Conservation (phyloP, 192 early-diverging fungal genomes). For the Pecoramyces ruminantium region DNA sequence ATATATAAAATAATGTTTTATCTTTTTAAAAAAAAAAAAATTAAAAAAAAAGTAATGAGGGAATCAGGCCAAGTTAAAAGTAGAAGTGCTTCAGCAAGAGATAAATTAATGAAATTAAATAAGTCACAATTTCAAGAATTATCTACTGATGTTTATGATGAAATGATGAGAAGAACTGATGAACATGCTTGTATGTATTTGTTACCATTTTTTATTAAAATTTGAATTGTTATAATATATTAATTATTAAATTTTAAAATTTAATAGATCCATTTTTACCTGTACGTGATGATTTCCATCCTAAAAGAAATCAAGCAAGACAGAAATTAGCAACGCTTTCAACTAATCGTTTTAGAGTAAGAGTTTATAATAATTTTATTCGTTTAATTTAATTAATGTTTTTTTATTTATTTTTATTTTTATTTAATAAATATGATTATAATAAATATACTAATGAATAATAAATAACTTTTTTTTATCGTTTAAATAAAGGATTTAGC, state of each 20-base stretch:
- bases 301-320: constrained; percentile 88
- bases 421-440: too few species aligned
- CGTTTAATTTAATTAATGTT: too few species aligned
- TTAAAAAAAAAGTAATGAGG: neutral
- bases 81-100: constrained; percentile 28
- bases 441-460: too few species aligned
- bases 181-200: constrained; percentile 30
- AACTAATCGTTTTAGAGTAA: constrained; percentile 49
- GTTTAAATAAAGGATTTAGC: constrained; percentile 65
- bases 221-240: too few species aligned
- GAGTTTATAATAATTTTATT: neutral
- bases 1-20: too few species aligned
- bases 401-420: too few species aligned
- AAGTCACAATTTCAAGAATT: constrained; percentile 83
- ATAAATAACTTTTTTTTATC: too few species aligned
- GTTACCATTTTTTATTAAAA: neutral
- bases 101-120: constrained; percentile 63
- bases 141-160: constrained; percentile 91
- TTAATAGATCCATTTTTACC: constrained; percentile 58
- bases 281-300: constrained; percentile 76
- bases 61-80: neutral
- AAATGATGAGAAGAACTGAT: constrained; percentile 55
- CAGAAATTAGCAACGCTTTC: constrained; percentile 91
- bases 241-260: neutral
- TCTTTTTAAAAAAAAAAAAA: too few species aligned